Evolutionary conservation across 495 filamentous ascomycete species (phyloP), one percentile per base, ranked within the genome.

Genomic region (Aspergillus leporis): DNA sequence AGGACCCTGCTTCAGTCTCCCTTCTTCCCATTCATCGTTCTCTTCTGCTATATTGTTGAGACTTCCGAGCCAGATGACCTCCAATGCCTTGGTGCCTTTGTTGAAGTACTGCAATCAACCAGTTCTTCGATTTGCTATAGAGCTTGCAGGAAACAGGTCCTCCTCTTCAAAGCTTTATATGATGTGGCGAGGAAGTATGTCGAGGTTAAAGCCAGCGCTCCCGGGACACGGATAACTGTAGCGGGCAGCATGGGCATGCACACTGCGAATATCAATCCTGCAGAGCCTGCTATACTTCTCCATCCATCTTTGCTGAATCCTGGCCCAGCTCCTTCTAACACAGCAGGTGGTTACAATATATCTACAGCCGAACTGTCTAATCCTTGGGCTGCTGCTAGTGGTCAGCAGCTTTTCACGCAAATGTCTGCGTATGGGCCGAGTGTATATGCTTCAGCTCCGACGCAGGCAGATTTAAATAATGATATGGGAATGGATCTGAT

Each of bases 41-140:
- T 66, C 2, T 61, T 66, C 61, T 66, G 61, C 61, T 51, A 66
- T 46, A 58, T 57, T 31, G 58, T 67, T 31, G 65, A 67, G 28
- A 64, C 61, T 1, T 32, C 41, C 18, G 53, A 62, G 0, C 49
- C 43, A 3, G 41, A 48, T 8, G 61, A 67, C 30, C 61, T 67
- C 13, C 28, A 40, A 1, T 45, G 36, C 36, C 54, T 67, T 49
- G 38, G 41, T 21, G 38, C 25, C 3, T 36, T 64, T 25, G 61
- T 67, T 50, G 36, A 60, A 13, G 38, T 56, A 18, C 56, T 67
- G 28, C 43, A 62, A 30, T 59, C 54, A 2, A 48, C 46, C 43
- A 47, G 51, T 14, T 9, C 48, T 41, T 22, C 46, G 18, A 3
- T 23, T 18, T 9, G 25, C 25, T 49, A 52, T 16, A n/a, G 25